Base-by-base conservation (phyloP, 441 rosid species). In the Breynia disticha region DNA sequence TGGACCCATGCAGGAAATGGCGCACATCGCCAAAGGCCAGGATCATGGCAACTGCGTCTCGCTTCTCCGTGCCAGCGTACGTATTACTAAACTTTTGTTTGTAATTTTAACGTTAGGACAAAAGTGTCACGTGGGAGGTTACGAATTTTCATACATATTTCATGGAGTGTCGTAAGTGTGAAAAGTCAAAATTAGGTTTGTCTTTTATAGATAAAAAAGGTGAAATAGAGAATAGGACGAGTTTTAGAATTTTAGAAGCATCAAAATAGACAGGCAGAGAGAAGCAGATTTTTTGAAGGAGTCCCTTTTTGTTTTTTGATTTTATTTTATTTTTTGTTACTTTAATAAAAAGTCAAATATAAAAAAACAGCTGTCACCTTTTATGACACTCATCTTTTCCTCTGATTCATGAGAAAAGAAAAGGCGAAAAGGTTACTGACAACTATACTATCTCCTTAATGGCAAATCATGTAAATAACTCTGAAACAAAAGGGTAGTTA, bases 1-100 rank as follows among this genome's bases (percentile, higher is more conserved):
- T 19, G 88, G 95, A 14, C 91, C 91, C 4, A 86, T 93, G 97
- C 95, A 79, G 50, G 98, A 88, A 72, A 82, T 84, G 84, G 90
- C 84, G 62, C 97, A 80, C 62, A 84, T 88, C 1, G 87, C 93
- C 56, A 93, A 93, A 70, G 97, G 95, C 63, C 95, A 79, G 55
- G 89, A 82, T 52, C 88, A 78, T 41, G 95, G 90, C 80, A 87
- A 90, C 68, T 84, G 90, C 62, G 95, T 88, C 52, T 88, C 91
- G 52, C 85, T 93, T 21, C 86, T 91, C 16, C 90, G 97, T 48
- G 67, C 84, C 38, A 71, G 76, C 12, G 90, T 83, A 71, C 63
- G 62, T 49, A 10, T 19, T n/a, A 20, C n/a, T n/a, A n/a, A n/a
- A n/a, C n/a, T n/a, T n/a, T n/a, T n/a, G n/a, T n/a, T n/a, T n/a